These are phyloP conservation scores for Podaxis sp. DNA, from an alignment of 768 basidiomycete species.

Conservation along the genomic window DNA sequence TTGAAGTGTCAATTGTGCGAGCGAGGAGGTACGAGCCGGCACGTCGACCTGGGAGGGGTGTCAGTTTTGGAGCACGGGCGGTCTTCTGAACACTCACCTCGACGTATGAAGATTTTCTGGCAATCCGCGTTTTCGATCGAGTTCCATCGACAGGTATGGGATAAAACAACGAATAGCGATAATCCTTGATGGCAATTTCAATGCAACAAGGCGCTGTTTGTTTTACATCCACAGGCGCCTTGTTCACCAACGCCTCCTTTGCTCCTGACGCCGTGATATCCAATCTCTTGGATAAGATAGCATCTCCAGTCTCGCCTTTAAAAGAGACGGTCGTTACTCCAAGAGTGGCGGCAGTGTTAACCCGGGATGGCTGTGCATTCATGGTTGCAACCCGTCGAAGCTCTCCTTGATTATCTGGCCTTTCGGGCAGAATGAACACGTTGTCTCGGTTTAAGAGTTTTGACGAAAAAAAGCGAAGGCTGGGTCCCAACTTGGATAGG, in stretches of 20 bases:
- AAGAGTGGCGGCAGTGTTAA: no score
- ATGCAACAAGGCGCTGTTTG: slow-evolving; percentile 33
- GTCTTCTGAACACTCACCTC: slow-evolving; percentile 29
- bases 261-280: slow-evolving; percentile 21
- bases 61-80: slow-evolving; percentile 14
- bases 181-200: slow-evolving; percentile 27
- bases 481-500: slow-evolving; percentile 24
- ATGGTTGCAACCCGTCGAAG: not conserved
- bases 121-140: slow-evolving; percentile 40
- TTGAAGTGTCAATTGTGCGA: slow-evolving; percentile 17
- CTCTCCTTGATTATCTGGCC: slow-evolving; percentile 19
- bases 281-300: not conserved
- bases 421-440: slow-evolving; percentile 29
- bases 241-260: slow-evolving; percentile 19
- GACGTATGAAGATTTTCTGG: slow-evolving; percentile 54
- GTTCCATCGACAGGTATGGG: slow-evolving; percentile 43
- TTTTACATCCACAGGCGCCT: slow-evolving; percentile 19
- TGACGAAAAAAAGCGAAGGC: slow-evolving; percentile 26
- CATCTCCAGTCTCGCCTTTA: not conserved
- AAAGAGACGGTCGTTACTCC: not conserved
- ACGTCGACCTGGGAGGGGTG: slow-evolving; percentile 23
- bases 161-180: slow-evolving; percentile 25
- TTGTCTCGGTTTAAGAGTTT: slow-evolving; percentile 25
- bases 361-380: not conserved
- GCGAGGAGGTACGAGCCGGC: slow-evolving; percentile 18